Evolutionary conservation across 257 asterid species (phyloP).

Genomic region (Anisodus tanguticus): DNA sequence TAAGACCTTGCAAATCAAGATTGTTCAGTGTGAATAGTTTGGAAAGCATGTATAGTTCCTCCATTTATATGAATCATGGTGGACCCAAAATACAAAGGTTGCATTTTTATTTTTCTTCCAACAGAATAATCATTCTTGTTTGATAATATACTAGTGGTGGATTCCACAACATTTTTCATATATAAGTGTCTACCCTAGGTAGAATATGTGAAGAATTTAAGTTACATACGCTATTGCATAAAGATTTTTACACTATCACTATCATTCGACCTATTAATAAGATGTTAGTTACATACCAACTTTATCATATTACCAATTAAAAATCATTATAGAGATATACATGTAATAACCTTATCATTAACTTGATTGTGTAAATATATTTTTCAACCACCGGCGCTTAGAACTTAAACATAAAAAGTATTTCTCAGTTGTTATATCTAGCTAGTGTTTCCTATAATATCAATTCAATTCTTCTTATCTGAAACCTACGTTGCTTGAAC

Average conservation of each 20-base stretch:
- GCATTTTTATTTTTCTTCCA: constrained; percentile 17
- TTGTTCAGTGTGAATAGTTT: not conserved
- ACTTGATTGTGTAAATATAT: not conserved
- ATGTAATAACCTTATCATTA: not conserved
- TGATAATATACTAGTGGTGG: constrained; percentile 15
- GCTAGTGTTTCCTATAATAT: not conserved
- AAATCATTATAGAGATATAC: not conserved
- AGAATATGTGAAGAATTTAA: not conserved
- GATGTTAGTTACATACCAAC: not conserved
- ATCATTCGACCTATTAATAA: not conserved
- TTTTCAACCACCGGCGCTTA: not conserved
- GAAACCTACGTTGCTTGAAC: no score
- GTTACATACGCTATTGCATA: not conserved
- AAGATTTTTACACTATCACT: not conserved
- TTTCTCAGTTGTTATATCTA: no score
- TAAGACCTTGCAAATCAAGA: not conserved
- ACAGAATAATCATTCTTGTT: not conserved
- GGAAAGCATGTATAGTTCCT: constrained; percentile 15
- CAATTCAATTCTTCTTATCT: not conserved
- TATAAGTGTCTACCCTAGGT: not conserved
- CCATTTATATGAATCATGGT: constrained; percentile 27
- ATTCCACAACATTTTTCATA: constrained; percentile 31
- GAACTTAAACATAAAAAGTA: not conserved
- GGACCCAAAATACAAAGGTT: constrained; percentile 30
- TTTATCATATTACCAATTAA: not conserved